Evolutionary conservation across 257 asterid species (phyloP), one percentile per base, ranked within the genome.

Genomic region (Solanum paucissectum): DNA sequence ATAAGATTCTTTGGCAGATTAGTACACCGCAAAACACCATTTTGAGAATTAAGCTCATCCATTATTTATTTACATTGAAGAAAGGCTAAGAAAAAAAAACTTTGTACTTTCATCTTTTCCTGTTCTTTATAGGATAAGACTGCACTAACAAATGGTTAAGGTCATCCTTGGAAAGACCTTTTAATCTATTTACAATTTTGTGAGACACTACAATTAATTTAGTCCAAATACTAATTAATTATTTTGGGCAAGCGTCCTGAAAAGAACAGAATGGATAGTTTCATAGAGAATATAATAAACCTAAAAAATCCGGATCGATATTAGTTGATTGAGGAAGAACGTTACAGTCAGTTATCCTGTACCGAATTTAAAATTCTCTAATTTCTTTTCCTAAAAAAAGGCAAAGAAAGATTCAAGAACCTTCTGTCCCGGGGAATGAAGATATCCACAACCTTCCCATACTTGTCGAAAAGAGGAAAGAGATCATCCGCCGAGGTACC

Each of bases 361-460:
- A 40, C 7, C 44, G 21, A 40, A n/a, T 14, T n/a, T 12, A n/a
- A 2, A n/a, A 40, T 21, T n/a, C 12, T 76, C 40, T 40, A 20
- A 62, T 62, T 9, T 62, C 1, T 58, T 7, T 77, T 25, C 14
- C 12, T 42, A 3, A 4, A 18, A 16, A 81, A 29, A 46, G 42
- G 29, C 20, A 29, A 81, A 29, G 40, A 11, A n/a, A 86, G 34
- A 34, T 79, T 74, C 25, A 46, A 20, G 79, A 87, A 95, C 98
- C 98, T 95, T 83, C 98, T 89, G 92, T 95, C 98, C 12, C 98
- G 89, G 66, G 98, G 98, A 83, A 95, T 95, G 89, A 95, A 95
- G 83, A 95, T 95, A 90, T 95, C 98, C 29, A 95, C 96, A 18
- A 95, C 98, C 86, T 95, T 94, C 0, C 98, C 98, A 34, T 95